Base-by-base conservation (phyloP, 306 rosid genomes). In the Sesbania bispinosa region DNA sequence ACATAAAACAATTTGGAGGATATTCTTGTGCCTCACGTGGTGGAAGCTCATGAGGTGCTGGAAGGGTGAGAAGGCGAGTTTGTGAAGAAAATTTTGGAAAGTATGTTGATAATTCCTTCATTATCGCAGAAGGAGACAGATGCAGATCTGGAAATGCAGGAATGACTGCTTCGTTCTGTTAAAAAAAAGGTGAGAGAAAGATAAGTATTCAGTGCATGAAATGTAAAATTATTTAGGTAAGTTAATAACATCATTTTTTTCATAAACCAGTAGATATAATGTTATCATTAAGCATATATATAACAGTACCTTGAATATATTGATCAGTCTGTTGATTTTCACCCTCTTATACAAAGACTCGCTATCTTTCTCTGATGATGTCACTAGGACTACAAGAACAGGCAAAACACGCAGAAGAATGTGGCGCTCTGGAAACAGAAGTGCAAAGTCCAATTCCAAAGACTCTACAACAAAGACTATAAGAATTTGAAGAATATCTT, bases 141-240 rank as follows among this genome's bases (percentile, higher is more conserved):
- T 94, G 98, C 82, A 94, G 87, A 85, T 94, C 98, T 72, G 98
- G 97, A 94, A 94, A 94, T 69, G 97, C 97, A 67, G 98, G 98
- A 82, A 94, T 86, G 71, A 90, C 92, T 11, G 92, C 96, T 82
- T 94, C 98, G 13, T 89, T 94, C 98, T 94, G 95, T 64, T 70
- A 69, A 74, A 63, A 58, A 69, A 70, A 75, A n/a, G 43, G 3
- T 32, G 15, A 62, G 42, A 54, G 46, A 29, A n/a, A n/a, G 47
- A 71, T 53, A 64, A 78, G 41, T 74, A 50, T 51, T 74, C 67
- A 51, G 35, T 32, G 67, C 77, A 65, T 21, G 45, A 55, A 63
- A 62, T 23, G 54, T 10, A 15, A 39, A 46, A 41, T 0, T 32
- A 21, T 62, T 46, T 45, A 75, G 10, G 18, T 41, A 42, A 50